A percentile compares a stretch with the other conserved stretches of the same genome.
Evolutionary conservation across 352 stramenopile species (phyloP).

Genomic region (Pilasporangium apinafurcum): DNA sequence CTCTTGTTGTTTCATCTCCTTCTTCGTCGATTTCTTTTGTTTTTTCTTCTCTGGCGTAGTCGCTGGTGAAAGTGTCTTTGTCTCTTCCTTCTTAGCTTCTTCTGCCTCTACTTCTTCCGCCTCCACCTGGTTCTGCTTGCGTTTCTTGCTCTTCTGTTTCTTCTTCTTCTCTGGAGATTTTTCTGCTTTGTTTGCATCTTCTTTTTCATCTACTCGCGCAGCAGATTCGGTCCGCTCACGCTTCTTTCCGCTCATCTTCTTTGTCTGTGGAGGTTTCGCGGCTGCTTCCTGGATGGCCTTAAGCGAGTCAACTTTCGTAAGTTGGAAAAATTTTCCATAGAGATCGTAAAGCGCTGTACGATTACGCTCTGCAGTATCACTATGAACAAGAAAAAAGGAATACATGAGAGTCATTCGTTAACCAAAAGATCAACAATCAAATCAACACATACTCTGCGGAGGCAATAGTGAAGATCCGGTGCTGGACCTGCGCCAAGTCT

Average conservation of each 20-base stretch:
- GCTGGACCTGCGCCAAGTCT: constrained; percentile 58
- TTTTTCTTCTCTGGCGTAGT: constrained; percentile 1
- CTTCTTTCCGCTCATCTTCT: constrained; percentile 21
- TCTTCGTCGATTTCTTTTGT: constrained; percentile 2
- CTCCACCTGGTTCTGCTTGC: constrained; percentile 20
- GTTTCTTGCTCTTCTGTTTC: constrained; percentile 43
- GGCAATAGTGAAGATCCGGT: constrained; percentile 74
- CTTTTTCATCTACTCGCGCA: not conserved
- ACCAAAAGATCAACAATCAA: not conserved
- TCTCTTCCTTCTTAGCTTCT: constrained; percentile 2
- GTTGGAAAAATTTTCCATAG: constrained; percentile 63
- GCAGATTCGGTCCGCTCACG: constrained; percentile 3
- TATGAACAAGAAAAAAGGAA: constrained; percentile 4
- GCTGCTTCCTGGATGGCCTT: constrained; percentile 41
- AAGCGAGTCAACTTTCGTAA: constrained; percentile 75
- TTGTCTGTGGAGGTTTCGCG: constrained; percentile 7
- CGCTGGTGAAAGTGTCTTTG: constrained; percentile 8
- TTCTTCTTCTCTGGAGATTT: constrained; percentile 15
- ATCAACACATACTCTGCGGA: constrained; percentile 42
- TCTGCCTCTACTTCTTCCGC: constrained; percentile 6
- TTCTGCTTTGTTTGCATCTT: not conserved
- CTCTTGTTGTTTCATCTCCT: constrained; percentile 10
- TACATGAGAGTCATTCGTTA: constrained; percentile 1
- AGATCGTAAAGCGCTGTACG: constrained; percentile 69
- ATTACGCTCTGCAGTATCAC: constrained; percentile 73